Percentiles rank a stretch among this genome's conserved stretches.
Evolutionary conservation across 1,284 basidiomycete species (phyloP).

Genomic region (Phellopilus nigrolimitatus): DNA sequence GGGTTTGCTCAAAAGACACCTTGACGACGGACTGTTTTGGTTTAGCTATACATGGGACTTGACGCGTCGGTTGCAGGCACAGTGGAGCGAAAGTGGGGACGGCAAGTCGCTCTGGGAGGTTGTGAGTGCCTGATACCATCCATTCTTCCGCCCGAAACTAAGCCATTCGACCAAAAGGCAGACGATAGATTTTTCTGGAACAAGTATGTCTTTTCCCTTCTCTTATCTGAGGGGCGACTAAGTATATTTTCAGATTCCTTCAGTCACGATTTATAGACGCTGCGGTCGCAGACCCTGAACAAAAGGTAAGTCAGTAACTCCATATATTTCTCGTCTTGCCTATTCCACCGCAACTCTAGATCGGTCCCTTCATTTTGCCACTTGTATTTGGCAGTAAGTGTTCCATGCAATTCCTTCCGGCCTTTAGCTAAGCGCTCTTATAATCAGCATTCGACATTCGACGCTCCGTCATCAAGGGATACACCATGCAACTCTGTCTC

Average conservation of each 20-base stretch:
- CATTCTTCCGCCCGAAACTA: slow-evolving; percentile 14
- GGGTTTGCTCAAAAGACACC: slow-evolving; percentile 81
- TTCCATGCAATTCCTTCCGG: neutral
- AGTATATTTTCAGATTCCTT: slow-evolving; percentile 50
- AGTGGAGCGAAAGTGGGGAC: slow-evolving; percentile 55
- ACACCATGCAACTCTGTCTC: slow-evolving; percentile 80
- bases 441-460: slow-evolving; percentile 82
- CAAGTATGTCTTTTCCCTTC: slow-evolving; percentile 46
- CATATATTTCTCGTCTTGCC: slow-evolving; percentile 14
- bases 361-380: slow-evolving; percentile 86
- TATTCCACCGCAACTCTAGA: slow-evolving; percentile 37
- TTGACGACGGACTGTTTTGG: slow-evolving; percentile 77
- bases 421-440: neutral
- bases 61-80: slow-evolving; percentile 84
- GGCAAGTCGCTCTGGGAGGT: slow-evolving; percentile 69
- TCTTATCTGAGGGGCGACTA: slow-evolving; percentile 9
- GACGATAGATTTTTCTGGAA: slow-evolving; percentile 99
- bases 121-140: slow-evolving; percentile 36
- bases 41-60: slow-evolving; percentile 93
- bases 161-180: slow-evolving; percentile 43
- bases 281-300: slow-evolving; percentile 40
- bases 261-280: slow-evolving; percentile 72
- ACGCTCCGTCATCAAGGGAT: slow-evolving; percentile 71
- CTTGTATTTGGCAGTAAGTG: slow-evolving; percentile 85
- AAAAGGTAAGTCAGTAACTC: slow-evolving; percentile 49